Percentiles rank a stretch among this genome's conserved stretches.
Evolutionary conservation across 1,284 basidiomycete genomes (phyloP).

Genomic region (Trametes pubescens): DNA sequence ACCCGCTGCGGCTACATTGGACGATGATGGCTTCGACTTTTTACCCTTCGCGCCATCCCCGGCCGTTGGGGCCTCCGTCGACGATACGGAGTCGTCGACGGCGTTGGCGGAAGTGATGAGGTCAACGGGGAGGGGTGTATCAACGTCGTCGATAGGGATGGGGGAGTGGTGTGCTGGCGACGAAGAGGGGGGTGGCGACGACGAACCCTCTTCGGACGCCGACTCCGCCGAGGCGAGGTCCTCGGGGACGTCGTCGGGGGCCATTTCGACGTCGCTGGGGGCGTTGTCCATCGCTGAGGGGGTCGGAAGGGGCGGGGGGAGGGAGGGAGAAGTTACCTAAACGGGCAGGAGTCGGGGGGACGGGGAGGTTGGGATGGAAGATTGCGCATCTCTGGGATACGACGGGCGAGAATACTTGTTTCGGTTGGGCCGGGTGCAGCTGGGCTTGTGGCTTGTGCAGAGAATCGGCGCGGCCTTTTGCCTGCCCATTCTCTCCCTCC

Average conservation of each 20-base stretch:
- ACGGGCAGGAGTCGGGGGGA: slow-evolving; percentile 42
- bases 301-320: slow-evolving; percentile 26
- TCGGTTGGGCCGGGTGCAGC: slow-evolving; percentile 35
- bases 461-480: slow-evolving; percentile 38
- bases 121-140: slow-evolving; percentile 26
- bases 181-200: slow-evolving; percentile 34
- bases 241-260: slow-evolving; percentile 27
- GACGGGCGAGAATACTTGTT: slow-evolving; percentile 34
- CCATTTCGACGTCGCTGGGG: slow-evolving; percentile 36
- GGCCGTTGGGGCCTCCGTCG: slow-evolving; percentile 18
- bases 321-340: slow-evolving; percentile 40
- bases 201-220: slow-evolving; percentile 19
- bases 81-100: slow-evolving; percentile 18
- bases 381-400: slow-evolving; percentile 28
- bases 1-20: slow-evolving; percentile 38
- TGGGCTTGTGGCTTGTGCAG: slow-evolving; percentile 37
- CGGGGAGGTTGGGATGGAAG: slow-evolving; percentile 34
- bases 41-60: slow-evolving; percentile 31
- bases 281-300: slow-evolving; percentile 29
- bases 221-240: slow-evolving; percentile 26
- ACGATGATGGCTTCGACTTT: slow-evolving; percentile 41
- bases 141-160: slow-evolving; percentile 38
- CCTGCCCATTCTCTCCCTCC: slow-evolving; percentile 27
- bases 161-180: slow-evolving; percentile 42
- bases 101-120: slow-evolving; percentile 21